Conservation (phyloP, 306 rosid genomes). For the Cucurbita maxima region DNA sequence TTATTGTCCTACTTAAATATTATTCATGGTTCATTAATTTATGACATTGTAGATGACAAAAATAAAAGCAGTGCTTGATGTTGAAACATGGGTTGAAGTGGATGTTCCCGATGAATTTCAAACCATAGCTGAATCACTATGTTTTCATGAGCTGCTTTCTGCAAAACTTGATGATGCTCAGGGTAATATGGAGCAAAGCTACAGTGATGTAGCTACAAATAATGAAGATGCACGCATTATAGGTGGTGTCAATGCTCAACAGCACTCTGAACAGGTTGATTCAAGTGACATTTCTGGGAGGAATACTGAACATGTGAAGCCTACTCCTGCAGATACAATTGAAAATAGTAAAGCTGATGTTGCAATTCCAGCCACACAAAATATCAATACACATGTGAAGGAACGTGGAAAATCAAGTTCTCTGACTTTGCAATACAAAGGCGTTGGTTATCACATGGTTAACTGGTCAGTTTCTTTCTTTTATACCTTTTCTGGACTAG, state of each 20-base stretch:
- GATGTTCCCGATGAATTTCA: constrained; percentile 99
- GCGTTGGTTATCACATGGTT: constrained; percentile 90
- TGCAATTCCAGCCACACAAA: constrained; percentile 25
- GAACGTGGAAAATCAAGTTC: constrained; percentile 69
- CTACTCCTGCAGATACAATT: constrained; percentile 6
- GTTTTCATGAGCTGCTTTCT: constrained; percentile 33
- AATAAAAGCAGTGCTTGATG: constrained; percentile 93
- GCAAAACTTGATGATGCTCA: constrained; percentile 36
- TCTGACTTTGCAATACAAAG: constrained; percentile 53
- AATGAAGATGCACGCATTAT: constrained; percentile 16
- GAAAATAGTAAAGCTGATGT: constrained; percentile 31
- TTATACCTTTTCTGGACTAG: not conserved
- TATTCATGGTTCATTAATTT: constrained; percentile 16
- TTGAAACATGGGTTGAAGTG: constrained; percentile 98
- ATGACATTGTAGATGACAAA: constrained; percentile 58
- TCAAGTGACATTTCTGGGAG: constrained; percentile 29
- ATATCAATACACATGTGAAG: constrained; percentile 35
- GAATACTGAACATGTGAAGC: constrained; percentile 12
- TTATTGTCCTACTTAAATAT: not conserved
- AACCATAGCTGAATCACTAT: constrained; percentile 41
- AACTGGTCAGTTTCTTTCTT: constrained; percentile 74
- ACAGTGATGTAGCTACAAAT: constrained; percentile 27
- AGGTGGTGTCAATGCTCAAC: constrained; percentile 28
- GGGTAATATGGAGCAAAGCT: constrained; percentile 25
- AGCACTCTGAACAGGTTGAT: constrained; percentile 22